Evolutionary conservation across 805 yeast genomes (phyloP), one percentile per base, ranked within the genome.

Genomic region (Cyberlindnera mrakii): DNA sequence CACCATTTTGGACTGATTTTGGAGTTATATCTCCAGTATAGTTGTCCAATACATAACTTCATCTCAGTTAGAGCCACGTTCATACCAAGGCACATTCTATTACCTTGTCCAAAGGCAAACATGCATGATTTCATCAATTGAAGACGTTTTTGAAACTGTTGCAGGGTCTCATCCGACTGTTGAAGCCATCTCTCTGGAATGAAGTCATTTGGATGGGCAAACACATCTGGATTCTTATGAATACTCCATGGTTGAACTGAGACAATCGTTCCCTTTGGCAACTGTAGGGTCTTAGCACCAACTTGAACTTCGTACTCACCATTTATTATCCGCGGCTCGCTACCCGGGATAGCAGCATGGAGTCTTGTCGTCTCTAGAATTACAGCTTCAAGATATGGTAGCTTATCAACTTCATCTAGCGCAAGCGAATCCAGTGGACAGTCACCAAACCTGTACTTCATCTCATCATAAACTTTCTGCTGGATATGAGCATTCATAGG

Each of bases 61-160:
- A 82, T 79, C 55, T 82, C 89, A 34, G 75, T 74, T 16, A 75
- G 60, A 0, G 89, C 89, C 33, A 83, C 57, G 55, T 82, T 71
- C 78, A 78, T 73, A 1, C 91, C 90, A 42, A 82, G 64, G 54
- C 91, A 83, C 88, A 82, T 81, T 49, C 88, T 64, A 17, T 79
- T 68, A 3, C 90, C 91, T 33, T 78, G 74, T 1, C 90, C 89
- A 64, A 84, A 83, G 1, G 84, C 79, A 71, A 82, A 73, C 70
- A 81, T 74, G 50, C 68, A 67, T 41, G 65, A 70, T 44, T 70
- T 67, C 77, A 79, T 81, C 8, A 41, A 42, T 41, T 62, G 68
- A 30, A 73, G 52, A 33, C 81, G 54, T 6, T 44, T 48, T 6
- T 53, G 54, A 53, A 57, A 72, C 4, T 61, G 66, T 2, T 54